Evolutionary conservation across 1,284 basidiomycete species (phyloP).

Genomic region (Malassezia globosa): DNA sequence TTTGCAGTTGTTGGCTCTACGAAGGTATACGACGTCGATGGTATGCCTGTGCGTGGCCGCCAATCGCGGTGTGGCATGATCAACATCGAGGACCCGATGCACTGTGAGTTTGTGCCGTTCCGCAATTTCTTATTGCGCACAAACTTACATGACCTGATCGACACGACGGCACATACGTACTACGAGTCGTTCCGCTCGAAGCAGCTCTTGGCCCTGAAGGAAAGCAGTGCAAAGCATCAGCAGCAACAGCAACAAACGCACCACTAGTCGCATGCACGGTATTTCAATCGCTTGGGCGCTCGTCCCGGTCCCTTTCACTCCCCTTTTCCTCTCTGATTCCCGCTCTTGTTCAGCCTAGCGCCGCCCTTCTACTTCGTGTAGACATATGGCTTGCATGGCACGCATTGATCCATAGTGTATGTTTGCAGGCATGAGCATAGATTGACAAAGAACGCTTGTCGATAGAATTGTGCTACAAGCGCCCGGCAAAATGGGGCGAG

Average conservation of each 20-base stretch:
- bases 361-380: no score
- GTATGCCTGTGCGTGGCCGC: slow-evolving; percentile 83
- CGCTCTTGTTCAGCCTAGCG: no score
- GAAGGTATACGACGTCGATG: slow-evolving; percentile 82
- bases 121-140: slow-evolving; percentile 83
- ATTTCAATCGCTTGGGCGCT: no score
- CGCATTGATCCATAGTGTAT: no score
- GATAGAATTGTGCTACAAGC: no score
- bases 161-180: slow-evolving; percentile 96
- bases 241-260: slow-evolving; percentile 18
- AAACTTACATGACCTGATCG: slow-evolving; percentile 93
- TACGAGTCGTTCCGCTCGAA: slow-evolving; percentile 99
- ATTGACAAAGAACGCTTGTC: no score
- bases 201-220: slow-evolving; percentile 84
- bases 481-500: no score
- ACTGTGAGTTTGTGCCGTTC: slow-evolving; percentile 96
- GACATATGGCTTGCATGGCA: no score
- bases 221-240: slow-evolving; percentile 50
- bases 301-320: no score
- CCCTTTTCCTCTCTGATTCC: no score
- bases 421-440: no score
- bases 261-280: slow-evolving; percentile 14
- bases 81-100: slow-evolving; percentile 79
- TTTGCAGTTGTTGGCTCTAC: slow-evolving; percentile 96
- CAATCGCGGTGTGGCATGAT: slow-evolving; percentile 98